Evolutionary conservation across 1,284 basidiomycete species (phyloP).

Genomic region (Anthracocystis setariae): DNA sequence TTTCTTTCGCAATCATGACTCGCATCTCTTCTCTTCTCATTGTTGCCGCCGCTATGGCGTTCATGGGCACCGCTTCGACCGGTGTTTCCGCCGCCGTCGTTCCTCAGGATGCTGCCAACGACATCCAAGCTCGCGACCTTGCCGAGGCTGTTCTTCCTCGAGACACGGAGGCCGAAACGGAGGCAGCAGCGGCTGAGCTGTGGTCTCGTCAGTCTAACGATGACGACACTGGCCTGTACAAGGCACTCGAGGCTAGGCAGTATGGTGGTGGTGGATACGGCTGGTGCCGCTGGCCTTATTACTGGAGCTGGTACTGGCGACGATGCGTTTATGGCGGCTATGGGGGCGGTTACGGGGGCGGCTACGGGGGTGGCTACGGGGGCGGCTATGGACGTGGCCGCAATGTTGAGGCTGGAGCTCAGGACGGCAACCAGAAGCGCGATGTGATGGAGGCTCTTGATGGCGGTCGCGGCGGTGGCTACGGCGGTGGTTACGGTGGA

Average conservation of each 20-base stretch:
- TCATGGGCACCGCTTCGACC: constrained; percentile 5
- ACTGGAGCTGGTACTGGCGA: background rate
- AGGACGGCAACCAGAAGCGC: no score
- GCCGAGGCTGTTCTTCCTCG: background rate
- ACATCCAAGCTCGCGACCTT: background rate
- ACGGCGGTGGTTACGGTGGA: background rate
- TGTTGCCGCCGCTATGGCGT: constrained; percentile 13
- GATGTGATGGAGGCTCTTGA: no score
- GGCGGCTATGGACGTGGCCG: background rate
- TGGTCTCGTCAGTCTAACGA: no score
- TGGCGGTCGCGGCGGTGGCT: background rate
- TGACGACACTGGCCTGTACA: background rate
- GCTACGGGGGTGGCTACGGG: background rate
- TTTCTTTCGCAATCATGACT: constrained; percentile 23
- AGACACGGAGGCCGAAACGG: background rate
- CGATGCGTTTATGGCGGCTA: background rate
- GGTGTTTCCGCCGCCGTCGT: constrained; percentile 9
- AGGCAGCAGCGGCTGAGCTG: background rate
- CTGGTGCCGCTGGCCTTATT: background rate
- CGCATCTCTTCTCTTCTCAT: constrained; percentile 23
- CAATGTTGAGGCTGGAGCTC: background rate
- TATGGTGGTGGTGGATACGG: background rate
- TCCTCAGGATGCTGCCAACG: constrained; percentile 4
- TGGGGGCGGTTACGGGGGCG: background rate
- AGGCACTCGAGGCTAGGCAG: background rate